Percentiles rank a stretch among this genome's conserved stretches.
phyloP scores from a whole-genome alignment of 805 yeast genomes.

The Isabelozyma heimii region DNA sequence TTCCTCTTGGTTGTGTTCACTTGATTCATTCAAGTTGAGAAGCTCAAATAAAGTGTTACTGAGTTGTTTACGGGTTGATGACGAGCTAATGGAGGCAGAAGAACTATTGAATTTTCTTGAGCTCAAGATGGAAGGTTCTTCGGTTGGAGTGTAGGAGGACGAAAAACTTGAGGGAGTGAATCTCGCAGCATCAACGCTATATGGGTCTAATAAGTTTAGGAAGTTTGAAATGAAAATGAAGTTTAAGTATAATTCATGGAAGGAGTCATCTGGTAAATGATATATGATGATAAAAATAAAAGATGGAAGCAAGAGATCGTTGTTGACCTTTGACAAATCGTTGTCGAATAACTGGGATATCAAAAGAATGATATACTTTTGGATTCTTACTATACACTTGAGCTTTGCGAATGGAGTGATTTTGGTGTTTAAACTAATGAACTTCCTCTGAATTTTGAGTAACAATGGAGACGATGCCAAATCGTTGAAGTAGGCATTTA shows the following conservation, averaged over 20 bases:
- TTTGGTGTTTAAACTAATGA: slow-evolving; percentile 13
- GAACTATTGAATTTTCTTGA: background rate
- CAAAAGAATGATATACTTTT: slow-evolving; percentile 24
- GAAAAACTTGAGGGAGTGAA: slow-evolving; percentile 1
- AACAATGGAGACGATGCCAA: background rate
- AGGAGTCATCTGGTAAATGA: slow-evolving; percentile 13
- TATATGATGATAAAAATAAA: slow-evolving; percentile 35
- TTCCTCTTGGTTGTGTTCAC: slow-evolving; percentile 3
- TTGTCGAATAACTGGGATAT: slow-evolving; percentile 10
- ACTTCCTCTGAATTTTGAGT: slow-evolving; percentile 1
- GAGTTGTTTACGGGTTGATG: too few species aligned
- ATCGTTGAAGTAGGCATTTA: background rate
- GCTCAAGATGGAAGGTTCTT: background rate
- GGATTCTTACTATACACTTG: slow-evolving; percentile 25
- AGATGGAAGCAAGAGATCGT: slow-evolving; percentile 39
- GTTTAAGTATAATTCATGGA: slow-evolving; percentile 30
- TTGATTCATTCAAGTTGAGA: slow-evolving; percentile 21
- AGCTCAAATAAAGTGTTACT: slow-evolving; percentile 16
- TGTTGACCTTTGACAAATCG: slow-evolving; percentile 21
- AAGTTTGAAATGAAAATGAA: slow-evolving; percentile 37
- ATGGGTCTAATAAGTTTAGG: slow-evolving; percentile 30
- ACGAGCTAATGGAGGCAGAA: slow-evolving; percentile 2
- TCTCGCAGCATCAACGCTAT: slow-evolving; percentile 16
- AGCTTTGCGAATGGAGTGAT: slow-evolving; percentile 35
- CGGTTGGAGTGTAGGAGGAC: background rate